These are phyloP conservation scores for Globisporangium viniferum DNA, from an alignment of 352 stramenopile species.

Conservation along the genomic window DNA sequence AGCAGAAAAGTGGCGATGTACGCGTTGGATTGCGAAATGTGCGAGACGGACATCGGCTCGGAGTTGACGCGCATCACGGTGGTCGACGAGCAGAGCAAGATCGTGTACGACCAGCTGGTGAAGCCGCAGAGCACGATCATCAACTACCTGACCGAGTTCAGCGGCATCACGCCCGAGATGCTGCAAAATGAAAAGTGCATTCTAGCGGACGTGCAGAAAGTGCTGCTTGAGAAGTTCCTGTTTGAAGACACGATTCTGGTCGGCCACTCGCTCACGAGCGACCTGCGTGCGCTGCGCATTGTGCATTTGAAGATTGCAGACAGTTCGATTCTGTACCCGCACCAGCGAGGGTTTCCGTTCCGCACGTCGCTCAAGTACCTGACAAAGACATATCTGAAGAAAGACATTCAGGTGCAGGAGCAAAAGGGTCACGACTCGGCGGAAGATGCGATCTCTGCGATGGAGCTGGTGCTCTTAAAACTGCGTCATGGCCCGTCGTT, in stretches of 20 bases:
- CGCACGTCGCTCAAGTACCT: slow-evolving; percentile 80
- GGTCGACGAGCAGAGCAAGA: slow-evolving; percentile 43
- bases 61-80: slow-evolving; percentile 83
- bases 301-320: slow-evolving; percentile 71
- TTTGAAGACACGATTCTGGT: slow-evolving; percentile 80
- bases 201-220: slow-evolving; percentile 68
- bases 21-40: slow-evolving; percentile 90
- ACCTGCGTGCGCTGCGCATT: slow-evolving; percentile 73
- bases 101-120: slow-evolving; percentile 84
- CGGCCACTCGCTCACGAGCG: slow-evolving; percentile 84
- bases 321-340: slow-evolving; percentile 82
- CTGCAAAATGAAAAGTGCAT: slow-evolving; percentile 51
- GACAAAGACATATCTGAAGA: slow-evolving; percentile 76
- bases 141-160: slow-evolving; percentile 89
- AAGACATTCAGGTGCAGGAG: slow-evolving; percentile 68
- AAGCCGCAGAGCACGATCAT: slow-evolving; percentile 85
- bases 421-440: slow-evolving; percentile 76
- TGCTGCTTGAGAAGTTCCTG: slow-evolving; percentile 52
- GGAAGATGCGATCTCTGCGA: slow-evolving; percentile 75
- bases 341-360: slow-evolving; percentile 81
- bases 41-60: slow-evolving; percentile 81
- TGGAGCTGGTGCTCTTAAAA: slow-evolving; percentile 79
- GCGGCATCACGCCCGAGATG: slow-evolving; percentile 83
- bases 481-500: slow-evolving; percentile 62
- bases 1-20: slow-evolving; percentile 33